Evolutionary conservation across 495 filamentous ascomycete species (phyloP).

Genomic region (Penicillium pulvis): DNA sequence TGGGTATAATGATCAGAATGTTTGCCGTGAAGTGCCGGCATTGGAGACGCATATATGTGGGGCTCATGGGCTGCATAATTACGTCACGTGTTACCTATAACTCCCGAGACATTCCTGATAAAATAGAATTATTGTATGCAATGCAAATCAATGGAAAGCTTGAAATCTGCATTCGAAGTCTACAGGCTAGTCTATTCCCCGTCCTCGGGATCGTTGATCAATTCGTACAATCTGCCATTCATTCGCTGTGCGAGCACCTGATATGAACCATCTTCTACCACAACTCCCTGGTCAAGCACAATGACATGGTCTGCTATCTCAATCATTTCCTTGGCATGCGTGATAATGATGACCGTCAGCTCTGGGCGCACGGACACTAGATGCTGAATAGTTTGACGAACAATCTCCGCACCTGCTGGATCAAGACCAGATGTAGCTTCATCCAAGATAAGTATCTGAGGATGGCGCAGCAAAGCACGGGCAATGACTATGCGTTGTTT

Average conservation of each 20-base stretch:
- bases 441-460: slow-evolving; percentile 76
- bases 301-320: slow-evolving; percentile 68
- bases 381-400: slow-evolving; percentile 62
- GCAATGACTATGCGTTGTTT: slow-evolving; percentile 82
- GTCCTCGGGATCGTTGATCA: slow-evolving; percentile 31
- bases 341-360: slow-evolving; percentile 67
- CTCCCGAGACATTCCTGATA: too few relatives aligned
- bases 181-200: background rate
- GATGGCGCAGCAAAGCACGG: slow-evolving; percentile 70
- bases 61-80: too few relatives aligned
- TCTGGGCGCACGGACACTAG: slow-evolving; percentile 39
- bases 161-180: background rate
- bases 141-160: background rate
- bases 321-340: slow-evolving; percentile 84
- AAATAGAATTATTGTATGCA: too few relatives aligned
- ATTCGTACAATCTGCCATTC: slow-evolving; percentile 42
- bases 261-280: slow-evolving; percentile 69
- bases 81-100: too few relatives aligned
- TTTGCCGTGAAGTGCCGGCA: too few relatives aligned
- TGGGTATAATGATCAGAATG: too few relatives aligned
- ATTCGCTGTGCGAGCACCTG: slow-evolving; percentile 46
- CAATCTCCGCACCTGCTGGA: slow-evolving; percentile 61
- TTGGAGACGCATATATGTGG: too few relatives aligned
- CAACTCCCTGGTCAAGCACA: slow-evolving; percentile 66
- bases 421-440: slow-evolving; percentile 88